Evolutionary conservation across 306 rosid species (phyloP).

Genomic region (Citrullus mucosospermus): DNA sequence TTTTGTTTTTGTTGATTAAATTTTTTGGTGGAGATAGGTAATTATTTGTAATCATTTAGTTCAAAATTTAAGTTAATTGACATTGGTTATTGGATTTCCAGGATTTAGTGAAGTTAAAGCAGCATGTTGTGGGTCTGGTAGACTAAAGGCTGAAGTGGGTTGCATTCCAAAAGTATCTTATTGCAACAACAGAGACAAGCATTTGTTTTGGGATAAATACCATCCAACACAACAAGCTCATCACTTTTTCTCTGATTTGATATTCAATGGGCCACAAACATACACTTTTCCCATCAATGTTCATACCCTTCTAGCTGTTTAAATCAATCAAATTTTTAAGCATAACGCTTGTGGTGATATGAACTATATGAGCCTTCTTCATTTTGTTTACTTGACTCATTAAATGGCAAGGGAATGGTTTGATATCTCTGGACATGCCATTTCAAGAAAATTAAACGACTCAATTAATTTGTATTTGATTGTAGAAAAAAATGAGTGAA

Average conservation of each 20-base stretch:
- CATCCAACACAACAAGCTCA: constrained; percentile 67
- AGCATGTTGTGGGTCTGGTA: constrained; percentile 76
- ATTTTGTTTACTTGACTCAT: background rate
- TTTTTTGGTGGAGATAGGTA: too few species aligned
- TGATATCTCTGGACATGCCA: background rate
- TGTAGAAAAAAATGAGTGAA: background rate
- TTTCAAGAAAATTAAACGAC: too few species aligned
- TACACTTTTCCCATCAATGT: constrained; percentile 44
- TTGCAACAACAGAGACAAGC: constrained; percentile 51
- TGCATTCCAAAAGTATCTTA: constrained; percentile 31
- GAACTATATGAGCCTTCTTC: background rate
- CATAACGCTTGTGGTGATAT: background rate
- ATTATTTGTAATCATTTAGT: too few species aligned
- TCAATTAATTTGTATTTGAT: background rate
- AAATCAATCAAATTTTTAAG: background rate
- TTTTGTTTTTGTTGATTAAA: too few species aligned
- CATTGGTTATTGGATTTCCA: background rate
- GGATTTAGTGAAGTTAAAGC: constrained; percentile 52
- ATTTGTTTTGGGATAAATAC: constrained; percentile 62
- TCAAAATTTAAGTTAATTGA: background rate
- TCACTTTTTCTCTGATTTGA: constrained; percentile 25
- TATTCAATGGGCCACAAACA: constrained; percentile 37
- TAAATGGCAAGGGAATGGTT: background rate
- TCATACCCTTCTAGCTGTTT: constrained; percentile 36
- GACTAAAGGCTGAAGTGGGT: constrained; percentile 27